Percentiles rank a stretch among this genome's conserved stretches.
Evolutionary conservation across 768 basidiomycete species (phyloP).

Genomic region (Russula abietina): DNA sequence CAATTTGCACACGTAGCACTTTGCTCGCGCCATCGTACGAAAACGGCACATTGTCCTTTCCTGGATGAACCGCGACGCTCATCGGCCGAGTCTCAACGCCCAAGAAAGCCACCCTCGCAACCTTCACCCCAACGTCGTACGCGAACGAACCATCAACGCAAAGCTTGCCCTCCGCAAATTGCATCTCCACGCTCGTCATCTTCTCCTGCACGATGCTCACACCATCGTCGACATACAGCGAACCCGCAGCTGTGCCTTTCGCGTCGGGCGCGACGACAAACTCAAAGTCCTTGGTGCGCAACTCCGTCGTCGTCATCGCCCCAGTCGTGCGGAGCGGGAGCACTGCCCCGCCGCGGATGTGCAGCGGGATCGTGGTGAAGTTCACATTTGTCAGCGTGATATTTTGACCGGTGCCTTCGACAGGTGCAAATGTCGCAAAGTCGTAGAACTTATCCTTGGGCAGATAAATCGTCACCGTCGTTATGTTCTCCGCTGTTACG

Average conservation of each 20-base stretch:
- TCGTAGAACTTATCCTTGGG: constrained; percentile 64
- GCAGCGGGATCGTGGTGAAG: constrained; percentile 54
- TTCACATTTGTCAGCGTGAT: constrained; percentile 43
- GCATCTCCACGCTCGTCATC: constrained; percentile 31
- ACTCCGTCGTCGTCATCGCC: constrained; percentile 54
- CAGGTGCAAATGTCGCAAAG: constrained; percentile 44
- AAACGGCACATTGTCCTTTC: constrained; percentile 23
- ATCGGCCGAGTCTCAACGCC: constrained; percentile 28
- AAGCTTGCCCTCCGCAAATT: constrained; percentile 29
- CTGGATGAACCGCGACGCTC: constrained; percentile 26
- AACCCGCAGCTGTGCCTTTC: constrained; percentile 46
- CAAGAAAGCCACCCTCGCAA: constrained; percentile 35
- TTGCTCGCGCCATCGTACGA: constrained; percentile 36
- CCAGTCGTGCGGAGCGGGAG: constrained; percentile 50
- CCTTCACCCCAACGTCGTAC: constrained; percentile 30
- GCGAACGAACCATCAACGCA: constrained; percentile 31
- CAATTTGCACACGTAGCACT: constrained; percentile 43
- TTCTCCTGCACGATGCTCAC: constrained; percentile 37
- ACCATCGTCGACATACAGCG: constrained; percentile 62
- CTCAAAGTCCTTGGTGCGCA: constrained; percentile 53
- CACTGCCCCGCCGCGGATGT: constrained; percentile 55
- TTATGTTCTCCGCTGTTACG: constrained; percentile 54
- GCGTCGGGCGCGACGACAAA: constrained; percentile 53
- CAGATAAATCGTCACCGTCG: constrained; percentile 54
- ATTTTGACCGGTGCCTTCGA: constrained; percentile 43